phyloP scores from a whole-genome alignment of 2,329 filamentous ascomycete species.

The Elsinoe batatas region DNA sequence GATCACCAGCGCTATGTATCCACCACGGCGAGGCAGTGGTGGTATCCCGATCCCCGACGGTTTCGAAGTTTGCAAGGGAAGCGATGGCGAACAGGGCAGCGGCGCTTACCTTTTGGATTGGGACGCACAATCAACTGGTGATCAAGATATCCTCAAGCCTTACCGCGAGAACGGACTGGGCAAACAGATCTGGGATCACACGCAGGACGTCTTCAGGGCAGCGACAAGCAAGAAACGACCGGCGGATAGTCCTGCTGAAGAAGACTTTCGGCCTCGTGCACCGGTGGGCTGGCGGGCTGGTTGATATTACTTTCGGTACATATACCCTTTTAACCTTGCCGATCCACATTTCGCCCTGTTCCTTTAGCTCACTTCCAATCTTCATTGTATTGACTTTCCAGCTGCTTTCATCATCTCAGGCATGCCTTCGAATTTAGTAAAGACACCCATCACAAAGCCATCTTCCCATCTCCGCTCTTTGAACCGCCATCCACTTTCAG shows the following conservation, averaged over 20 bases:
- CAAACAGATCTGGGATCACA: slow-evolving; percentile 29
- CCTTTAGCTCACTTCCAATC: too few relatives aligned
- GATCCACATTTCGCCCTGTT: too few relatives aligned
- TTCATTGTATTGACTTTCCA: too few relatives aligned
- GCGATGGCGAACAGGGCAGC: slow-evolving; percentile 25
- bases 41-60: slow-evolving; percentile 25
- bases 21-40: slow-evolving; percentile 18
- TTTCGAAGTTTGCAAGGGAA: slow-evolving; percentile 22
- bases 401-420: too few relatives aligned
- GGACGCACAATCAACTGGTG: slow-evolving; percentile 29
- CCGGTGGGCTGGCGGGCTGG: slow-evolving; percentile 5
- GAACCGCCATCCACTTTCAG: too few relatives aligned
- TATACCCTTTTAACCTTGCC: background rate
- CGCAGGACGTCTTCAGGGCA: slow-evolving; percentile 25
- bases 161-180: slow-evolving; percentile 26
- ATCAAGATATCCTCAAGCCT: slow-evolving; percentile 24
- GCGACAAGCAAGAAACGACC: slow-evolving; percentile 23
- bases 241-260: slow-evolving; percentile 14
- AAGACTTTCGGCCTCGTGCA: background rate
- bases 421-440: too few relatives aligned
- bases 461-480: too few relatives aligned
- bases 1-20: slow-evolving; percentile 28
- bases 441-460: too few relatives aligned
- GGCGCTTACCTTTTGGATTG: slow-evolving; percentile 31
- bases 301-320: background rate